Evolutionary conservation across 2,329 filamentous ascomycete species (phyloP), one percentile per base, ranked within the genome.

Genomic region (Ascochyta pisi): DNA sequence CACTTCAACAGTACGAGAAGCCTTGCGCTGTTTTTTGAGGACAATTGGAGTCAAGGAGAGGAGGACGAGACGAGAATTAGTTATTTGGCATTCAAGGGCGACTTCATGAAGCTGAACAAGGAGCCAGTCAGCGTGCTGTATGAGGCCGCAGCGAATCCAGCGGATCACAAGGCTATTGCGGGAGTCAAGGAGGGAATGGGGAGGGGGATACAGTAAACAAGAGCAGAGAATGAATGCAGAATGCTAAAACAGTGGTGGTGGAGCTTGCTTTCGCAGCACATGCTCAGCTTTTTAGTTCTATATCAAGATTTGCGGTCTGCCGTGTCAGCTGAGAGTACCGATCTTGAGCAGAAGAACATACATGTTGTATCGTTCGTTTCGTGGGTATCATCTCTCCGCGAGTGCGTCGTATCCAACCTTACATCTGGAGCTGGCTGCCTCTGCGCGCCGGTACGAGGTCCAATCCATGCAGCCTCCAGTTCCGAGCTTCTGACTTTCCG

Each of bases 71-170:
- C 91, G 40, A 83, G 87, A 44, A 75, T 98, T 2, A 87, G 83
- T 59, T 99, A 97, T 77, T 62, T 98, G 53, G 95, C 91, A 1
- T 98, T 99, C 81, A 93, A 91, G 78, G 95, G 95, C 23, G 91
- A 96, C 77, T 98, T 92, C 83, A 95, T 95, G 85, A 87, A 88
- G 73, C 77, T 96, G 69, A 95, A 89, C 42, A 83, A 89, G 51
- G 91, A 94, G 72, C 92, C 95, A 1, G 81, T 89, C 6, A 92
- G 89, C 65, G 94, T 98, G 66, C 69, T 96, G 58, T 99, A 98
- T 76, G 95, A 99, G 83, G 90, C 92, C 16, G 94, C 94, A 24
- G 89, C 95, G 33, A 96, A 97, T 75, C 95, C 94, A 12, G 85
- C 80, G 42, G 95, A 99, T 78, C 95, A 99, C 78, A 85, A 84